Percentiles rank a stretch among this genome's conserved stretches.
Evolutionary conservation across 2,329 filamentous ascomycete genomes (phyloP).

Genomic region (Aureobasidium melanogenum): DNA sequence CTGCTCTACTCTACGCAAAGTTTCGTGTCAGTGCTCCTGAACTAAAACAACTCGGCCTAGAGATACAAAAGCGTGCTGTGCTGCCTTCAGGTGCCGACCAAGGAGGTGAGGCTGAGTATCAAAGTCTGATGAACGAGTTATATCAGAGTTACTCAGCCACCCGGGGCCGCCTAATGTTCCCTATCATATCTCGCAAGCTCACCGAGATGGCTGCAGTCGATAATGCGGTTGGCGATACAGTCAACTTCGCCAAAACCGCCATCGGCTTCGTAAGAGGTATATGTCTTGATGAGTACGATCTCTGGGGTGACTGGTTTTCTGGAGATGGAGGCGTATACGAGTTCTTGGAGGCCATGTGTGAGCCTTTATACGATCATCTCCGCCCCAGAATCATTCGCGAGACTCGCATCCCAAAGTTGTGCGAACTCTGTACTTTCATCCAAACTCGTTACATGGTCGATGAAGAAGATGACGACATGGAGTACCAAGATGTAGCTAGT

Average conservation of each 20-base stretch:
- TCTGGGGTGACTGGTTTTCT: constrained; percentile 60
- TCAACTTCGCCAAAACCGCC: constrained; percentile 54
- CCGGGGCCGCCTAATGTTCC: constrained; percentile 50
- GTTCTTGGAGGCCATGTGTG: constrained; percentile 58
- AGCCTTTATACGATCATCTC: constrained; percentile 58
- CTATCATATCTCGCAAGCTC: constrained; percentile 54
- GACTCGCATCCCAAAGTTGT: constrained; percentile 56
- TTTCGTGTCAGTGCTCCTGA: constrained; percentile 59
- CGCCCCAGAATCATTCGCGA: constrained; percentile 58
- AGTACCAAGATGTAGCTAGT: constrained; percentile 40
- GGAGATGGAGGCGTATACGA: constrained; percentile 55
- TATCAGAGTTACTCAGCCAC: constrained; percentile 55
- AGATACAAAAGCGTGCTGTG: constrained; percentile 59
- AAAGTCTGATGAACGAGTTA: constrained; percentile 56
- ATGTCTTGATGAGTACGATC: constrained; percentile 57
- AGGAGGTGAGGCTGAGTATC: constrained; percentile 54
- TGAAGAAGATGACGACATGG: constrained; percentile 37
- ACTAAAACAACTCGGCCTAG: constrained; percentile 55
- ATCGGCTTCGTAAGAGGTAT: constrained; percentile 58
- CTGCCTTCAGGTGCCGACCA: constrained; percentile 50
- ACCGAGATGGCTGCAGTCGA: constrained; percentile 48
- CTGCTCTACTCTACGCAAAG: constrained; percentile 61
- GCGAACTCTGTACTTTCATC: constrained; percentile 56
- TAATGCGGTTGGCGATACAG: constrained; percentile 53
- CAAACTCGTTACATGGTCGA: constrained; percentile 56